A percentile compares a stretch with the other conserved stretches of the same genome.
These are phyloP conservation scores for Geotrichum cucujoidarum DNA, from an alignment of 1,139 yeast species.

Conservation along the genomic window DNA sequence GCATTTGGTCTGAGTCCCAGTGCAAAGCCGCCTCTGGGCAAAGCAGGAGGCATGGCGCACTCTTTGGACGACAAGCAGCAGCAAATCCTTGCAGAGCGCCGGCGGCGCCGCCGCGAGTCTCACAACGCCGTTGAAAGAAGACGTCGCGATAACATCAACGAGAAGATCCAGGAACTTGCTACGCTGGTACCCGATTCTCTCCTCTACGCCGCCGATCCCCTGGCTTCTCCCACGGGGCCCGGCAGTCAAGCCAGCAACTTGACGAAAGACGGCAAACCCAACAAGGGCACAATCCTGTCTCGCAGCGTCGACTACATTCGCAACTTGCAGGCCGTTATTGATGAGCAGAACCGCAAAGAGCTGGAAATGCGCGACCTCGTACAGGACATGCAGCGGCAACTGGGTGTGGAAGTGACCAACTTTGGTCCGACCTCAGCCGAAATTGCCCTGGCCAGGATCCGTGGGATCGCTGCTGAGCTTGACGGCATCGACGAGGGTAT, in stretches of 20 bases:
- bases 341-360: constrained; percentile 61
- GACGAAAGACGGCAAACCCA: constrained; percentile 84
- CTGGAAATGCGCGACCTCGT: constrained; percentile 64
- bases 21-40: constrained; percentile 6
- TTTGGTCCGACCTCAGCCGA: constrained; percentile 77
- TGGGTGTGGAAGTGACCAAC: constrained; percentile 43
- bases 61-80: constrained; percentile 24
- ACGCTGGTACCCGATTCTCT: constrained; percentile 62
- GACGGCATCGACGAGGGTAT: not conserved
- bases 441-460: constrained; percentile 61
- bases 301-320: constrained; percentile 82
- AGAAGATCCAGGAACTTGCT: constrained; percentile 76
- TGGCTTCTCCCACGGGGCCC: constrained; percentile 16
- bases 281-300: constrained; percentile 83
- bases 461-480: constrained; percentile 1
- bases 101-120: constrained; percentile 41
- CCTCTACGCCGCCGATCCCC: constrained; percentile 34
- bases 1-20: constrained; percentile 13
- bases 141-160: constrained; percentile 84
- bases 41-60: not conserved
- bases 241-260: constrained; percentile 37
- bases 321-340: constrained; percentile 67
- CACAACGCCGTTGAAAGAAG: constrained; percentile 53
- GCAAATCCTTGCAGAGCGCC: constrained; percentile 28
- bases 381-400: constrained; percentile 47